Conservation (phyloP, 345 rosid species). For the Hibiscus syriacus region DNA sequence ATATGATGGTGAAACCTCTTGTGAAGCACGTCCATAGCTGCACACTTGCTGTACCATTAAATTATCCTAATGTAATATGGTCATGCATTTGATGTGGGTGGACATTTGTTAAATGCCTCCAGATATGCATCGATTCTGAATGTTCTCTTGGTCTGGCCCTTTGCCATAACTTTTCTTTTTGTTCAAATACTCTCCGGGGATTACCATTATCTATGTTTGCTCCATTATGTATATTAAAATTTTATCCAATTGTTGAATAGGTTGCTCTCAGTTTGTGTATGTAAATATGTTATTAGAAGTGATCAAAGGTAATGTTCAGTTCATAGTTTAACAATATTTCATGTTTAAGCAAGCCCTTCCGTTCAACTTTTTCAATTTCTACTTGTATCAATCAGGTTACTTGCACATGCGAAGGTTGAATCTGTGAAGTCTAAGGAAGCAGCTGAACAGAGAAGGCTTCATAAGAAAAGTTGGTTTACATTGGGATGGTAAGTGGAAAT, state of each 20-base stretch:
- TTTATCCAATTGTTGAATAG: slow-evolving; percentile 1
- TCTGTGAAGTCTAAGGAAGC: slow-evolving; percentile 87
- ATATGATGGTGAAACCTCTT: neutral
- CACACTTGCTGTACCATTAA: neutral
- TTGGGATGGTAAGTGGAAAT: slow-evolving; percentile 58
- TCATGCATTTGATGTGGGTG: neutral
- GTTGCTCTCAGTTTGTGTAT: neutral
- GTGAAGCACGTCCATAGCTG: neutral
- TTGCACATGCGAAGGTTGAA: slow-evolving; percentile 98
- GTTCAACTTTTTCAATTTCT: slow-evolving; percentile 6
- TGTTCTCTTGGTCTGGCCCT: neutral
- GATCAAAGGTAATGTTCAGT: neutral
- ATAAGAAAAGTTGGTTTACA: slow-evolving; percentile 86
- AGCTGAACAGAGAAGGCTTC: slow-evolving; percentile 72
- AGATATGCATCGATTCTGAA: neutral
- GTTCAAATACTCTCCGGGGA: neutral
- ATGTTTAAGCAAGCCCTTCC: neutral
- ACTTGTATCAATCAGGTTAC: slow-evolving; percentile 51
- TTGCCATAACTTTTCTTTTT: neutral
- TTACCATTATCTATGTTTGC: neutral
- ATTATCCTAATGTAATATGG: neutral
- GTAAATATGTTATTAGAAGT: neutral
- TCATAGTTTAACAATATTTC: neutral
- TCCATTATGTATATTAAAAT: neutral
- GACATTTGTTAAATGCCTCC: neutral